These are phyloP conservation scores for Grammothele lineata DNA, from an alignment of 768 basidiomycete species.

Conservation along the genomic window DNA sequence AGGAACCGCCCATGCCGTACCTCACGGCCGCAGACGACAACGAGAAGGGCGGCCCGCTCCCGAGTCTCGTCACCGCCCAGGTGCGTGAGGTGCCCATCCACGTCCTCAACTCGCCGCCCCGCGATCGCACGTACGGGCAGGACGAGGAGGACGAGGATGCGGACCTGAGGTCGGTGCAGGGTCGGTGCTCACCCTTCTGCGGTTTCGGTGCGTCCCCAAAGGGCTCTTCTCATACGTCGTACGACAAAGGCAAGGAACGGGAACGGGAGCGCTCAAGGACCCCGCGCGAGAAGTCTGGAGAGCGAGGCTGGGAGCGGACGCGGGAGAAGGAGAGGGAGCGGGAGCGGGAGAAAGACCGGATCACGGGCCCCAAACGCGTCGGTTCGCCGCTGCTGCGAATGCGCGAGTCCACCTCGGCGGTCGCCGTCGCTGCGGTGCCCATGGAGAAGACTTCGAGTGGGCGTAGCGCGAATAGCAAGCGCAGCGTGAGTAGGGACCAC, in stretches of 20 bases:
- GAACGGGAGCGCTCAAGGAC: conserved; percentile 10
- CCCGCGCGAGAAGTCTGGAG: conserved; percentile 18
- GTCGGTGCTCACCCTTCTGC: conserved; percentile 32
- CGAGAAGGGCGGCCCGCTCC: conserved; percentile 7
- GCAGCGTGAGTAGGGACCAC: conserved; percentile 19
- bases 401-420: conserved; percentile 17
- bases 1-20: conserved; percentile 2
- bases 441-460: conserved; percentile 26
- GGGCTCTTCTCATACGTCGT: conserved; percentile 12
- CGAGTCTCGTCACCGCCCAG: conserved; percentile 12
- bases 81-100: conserved; percentile 13
- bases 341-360: conserved; percentile 21
- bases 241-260: conserved; percentile 24
- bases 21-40: conserved; percentile 3
- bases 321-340: conserved; percentile 12
- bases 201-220: conserved; percentile 22
- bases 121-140: conserved; percentile 10
- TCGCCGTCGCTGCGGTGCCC: conserved; percentile 14
- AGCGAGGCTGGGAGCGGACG: conserved; percentile 22
- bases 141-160: conserved; percentile 12
- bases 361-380: conserved; percentile 22
- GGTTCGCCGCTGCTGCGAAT: conserved; percentile 22
- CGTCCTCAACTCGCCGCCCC: conserved; percentile 17
- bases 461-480: conserved; percentile 17
- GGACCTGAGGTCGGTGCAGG: conserved; percentile 20